These are phyloP conservation scores for Ophiocordyceps camponoti-floridani DNA, from an alignment of 2,329 filamentous ascomycete genomes.

Conservation along the genomic window DNA sequence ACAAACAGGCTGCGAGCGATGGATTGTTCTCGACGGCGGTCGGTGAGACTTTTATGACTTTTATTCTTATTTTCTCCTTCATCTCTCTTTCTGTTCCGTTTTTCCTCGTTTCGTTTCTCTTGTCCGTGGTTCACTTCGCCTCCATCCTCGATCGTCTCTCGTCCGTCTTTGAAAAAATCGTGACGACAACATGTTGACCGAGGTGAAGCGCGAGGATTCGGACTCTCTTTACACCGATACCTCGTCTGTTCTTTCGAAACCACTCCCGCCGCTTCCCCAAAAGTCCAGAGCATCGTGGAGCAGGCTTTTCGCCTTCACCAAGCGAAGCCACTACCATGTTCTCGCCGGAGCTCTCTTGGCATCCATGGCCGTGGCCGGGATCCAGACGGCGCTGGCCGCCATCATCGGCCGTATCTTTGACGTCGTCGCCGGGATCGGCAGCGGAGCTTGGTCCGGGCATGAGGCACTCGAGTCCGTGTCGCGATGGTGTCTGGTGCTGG, in stretches of 20 bases:
- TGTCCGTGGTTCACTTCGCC: neutral
- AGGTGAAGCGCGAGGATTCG: neutral
- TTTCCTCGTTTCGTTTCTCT: neutral
- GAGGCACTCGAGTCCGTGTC: conserved; percentile 38
- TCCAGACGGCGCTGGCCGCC: conserved; percentile 48
- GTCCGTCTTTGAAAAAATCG: neutral
- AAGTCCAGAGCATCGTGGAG: conserved; percentile 12
- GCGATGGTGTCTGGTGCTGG: conserved; percentile 42
- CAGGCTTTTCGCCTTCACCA: conserved; percentile 56
- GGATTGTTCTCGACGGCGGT: no score
- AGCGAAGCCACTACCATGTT: conserved; percentile 34
- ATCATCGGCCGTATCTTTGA: conserved; percentile 62
- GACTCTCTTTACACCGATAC: neutral
- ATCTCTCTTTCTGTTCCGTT: neutral
- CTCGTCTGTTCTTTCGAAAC: neutral
- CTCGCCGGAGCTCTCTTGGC: conserved; percentile 36
- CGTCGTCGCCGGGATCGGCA: conserved; percentile 47
- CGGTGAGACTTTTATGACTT: no score
- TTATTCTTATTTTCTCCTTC: no score
- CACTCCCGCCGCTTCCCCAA: neutral
- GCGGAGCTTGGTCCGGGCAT: conserved; percentile 26
- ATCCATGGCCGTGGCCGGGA: conserved; percentile 39
- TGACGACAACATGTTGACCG: neutral
- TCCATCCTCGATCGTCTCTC: neutral
- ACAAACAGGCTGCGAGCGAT: neutral